Evolutionary conservation across 2,329 filamentous ascomycete genomes (phyloP).

Genomic region (Aspergillus felis): DNA sequence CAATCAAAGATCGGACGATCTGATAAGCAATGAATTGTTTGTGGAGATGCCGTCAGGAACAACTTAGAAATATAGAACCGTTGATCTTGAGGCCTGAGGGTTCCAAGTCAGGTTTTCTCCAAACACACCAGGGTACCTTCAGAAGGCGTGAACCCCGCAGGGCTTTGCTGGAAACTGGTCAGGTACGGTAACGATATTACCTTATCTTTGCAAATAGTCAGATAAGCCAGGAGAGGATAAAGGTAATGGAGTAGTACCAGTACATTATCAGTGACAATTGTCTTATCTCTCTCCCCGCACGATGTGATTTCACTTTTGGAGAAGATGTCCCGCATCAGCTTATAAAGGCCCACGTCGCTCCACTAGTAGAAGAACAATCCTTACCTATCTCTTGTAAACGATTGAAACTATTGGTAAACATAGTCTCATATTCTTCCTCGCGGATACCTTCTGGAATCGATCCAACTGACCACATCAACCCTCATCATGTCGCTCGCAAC

Average conservation of each 20-base stretch:
- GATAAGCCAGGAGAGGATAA: background rate
- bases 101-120: background rate
- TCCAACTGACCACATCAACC: background rate
- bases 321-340: background rate
- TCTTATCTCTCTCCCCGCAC: background rate
- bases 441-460: background rate
- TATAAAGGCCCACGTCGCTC: background rate
- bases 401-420: background rate
- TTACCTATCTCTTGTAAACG: background rate
- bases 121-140: background rate
- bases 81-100: background rate
- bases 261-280: background rate
- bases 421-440: background rate
- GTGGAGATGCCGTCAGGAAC: background rate
- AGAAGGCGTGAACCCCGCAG: background rate
- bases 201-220: background rate
- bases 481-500: background rate
- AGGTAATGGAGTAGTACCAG: background rate
- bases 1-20: background rate
- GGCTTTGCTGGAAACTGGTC: background rate
- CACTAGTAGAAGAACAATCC: background rate
- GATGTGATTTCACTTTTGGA: background rate
- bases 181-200: background rate
- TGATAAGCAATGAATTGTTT: background rate
- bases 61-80: background rate